Evolutionary conservation across 768 basidiomycete species (phyloP).

Genomic region (Trametes cingulata): DNA sequence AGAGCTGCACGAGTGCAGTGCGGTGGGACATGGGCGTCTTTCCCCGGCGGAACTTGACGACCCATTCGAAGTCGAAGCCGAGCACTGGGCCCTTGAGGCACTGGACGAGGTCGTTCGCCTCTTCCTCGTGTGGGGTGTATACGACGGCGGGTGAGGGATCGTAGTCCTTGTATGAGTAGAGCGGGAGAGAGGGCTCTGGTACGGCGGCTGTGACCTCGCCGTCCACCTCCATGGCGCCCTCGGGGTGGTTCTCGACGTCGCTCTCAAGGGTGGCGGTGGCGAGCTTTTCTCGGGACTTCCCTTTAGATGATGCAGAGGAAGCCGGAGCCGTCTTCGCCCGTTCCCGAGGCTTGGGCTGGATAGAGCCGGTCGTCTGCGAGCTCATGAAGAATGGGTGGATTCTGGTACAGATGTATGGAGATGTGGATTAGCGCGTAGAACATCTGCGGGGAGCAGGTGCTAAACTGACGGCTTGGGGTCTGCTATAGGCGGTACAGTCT

Average conservation of each 20-base stretch:
- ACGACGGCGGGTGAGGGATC: slow-evolving; percentile 35
- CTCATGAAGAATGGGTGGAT: neutral
- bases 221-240: neutral
- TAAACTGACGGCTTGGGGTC: slow-evolving; percentile 1
- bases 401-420: neutral
- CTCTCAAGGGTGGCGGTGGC: neutral
- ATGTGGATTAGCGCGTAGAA: neutral
- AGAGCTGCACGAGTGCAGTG: slow-evolving; percentile 49
- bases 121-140: slow-evolving; percentile 42
- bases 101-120: slow-evolving; percentile 43
- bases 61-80: slow-evolving; percentile 57
- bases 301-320: neutral
- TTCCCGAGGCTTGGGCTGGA: neutral
- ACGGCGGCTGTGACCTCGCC: neutral
- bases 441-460: too few species aligned
- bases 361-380: neutral
- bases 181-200: slow-evolving; percentile 22
- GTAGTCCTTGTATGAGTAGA: slow-evolving; percentile 43
- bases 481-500: neutral
- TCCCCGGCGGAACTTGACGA: slow-evolving; percentile 35
- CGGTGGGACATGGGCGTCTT: slow-evolving; percentile 31
- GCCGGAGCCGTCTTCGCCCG: neutral
- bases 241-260: slow-evolving; percentile 11
- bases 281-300: neutral
- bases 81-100: slow-evolving; percentile 42